A percentile compares a stretch with the other conserved stretches of the same genome.
Evolutionary conservation across 164 flowering plant genomes (phyloP).

Genomic region (Nelumbo lutea): DNA sequence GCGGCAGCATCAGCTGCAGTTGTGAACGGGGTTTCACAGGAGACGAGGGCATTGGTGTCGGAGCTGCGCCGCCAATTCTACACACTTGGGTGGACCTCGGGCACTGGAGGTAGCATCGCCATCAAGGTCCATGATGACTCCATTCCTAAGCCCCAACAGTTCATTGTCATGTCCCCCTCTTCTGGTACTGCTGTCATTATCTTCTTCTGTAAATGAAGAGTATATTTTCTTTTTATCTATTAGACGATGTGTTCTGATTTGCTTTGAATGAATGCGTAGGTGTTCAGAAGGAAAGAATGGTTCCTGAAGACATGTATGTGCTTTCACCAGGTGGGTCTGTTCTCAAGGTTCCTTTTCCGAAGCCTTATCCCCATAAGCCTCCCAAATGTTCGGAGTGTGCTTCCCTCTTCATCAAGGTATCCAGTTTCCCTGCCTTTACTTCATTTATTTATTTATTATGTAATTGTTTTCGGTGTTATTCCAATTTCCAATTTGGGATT

Average conservation of each 20-base stretch:
- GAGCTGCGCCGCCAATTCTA: slow-evolving; percentile 91
- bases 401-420: slow-evolving; percentile 89
- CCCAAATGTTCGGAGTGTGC: slow-evolving; percentile 94
- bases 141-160: slow-evolving; percentile 65
- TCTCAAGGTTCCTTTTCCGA: slow-evolving; percentile 47
- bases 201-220: no score
- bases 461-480: neutral
- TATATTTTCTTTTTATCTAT: no score
- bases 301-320: slow-evolving; percentile 75
- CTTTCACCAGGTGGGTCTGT: slow-evolving; percentile 56
- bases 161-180: slow-evolving; percentile 82
- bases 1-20: no score
- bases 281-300: slow-evolving; percentile 97
- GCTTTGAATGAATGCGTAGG: slow-evolving; percentile 33
- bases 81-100: slow-evolving; percentile 87
- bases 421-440: neutral
- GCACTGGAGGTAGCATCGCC: slow-evolving; percentile 94
- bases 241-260: no score
- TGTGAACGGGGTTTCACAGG: slow-evolving; percentile 8
- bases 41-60: slow-evolving; percentile 52
- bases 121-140: slow-evolving; percentile 79
- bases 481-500: neutral
- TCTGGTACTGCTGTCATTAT: slow-evolving; percentile 45
- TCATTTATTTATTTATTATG: neutral
- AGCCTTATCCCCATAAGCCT: slow-evolving; percentile 81